Evolutionary conservation across 768 basidiomycete species (phyloP).

Genomic region (Filobasidium floriforme): DNA sequence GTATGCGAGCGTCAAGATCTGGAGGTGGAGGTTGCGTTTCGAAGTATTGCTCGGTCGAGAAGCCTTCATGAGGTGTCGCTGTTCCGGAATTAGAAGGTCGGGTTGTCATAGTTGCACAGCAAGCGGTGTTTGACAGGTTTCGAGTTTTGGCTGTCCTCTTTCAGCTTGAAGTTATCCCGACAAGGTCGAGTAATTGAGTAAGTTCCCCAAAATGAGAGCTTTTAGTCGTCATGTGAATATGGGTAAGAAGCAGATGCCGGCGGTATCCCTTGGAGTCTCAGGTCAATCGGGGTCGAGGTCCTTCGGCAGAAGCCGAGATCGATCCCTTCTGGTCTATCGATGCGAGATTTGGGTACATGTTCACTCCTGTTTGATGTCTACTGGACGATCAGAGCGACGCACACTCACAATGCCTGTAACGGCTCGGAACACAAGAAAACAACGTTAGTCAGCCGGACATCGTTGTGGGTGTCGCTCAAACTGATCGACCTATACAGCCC

Average conservation of each 20-base stretch:
- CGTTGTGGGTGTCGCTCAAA: neutral
- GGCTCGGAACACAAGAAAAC: neutral
- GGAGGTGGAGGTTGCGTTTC: slow-evolving; percentile 73
- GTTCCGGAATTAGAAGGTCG: neutral
- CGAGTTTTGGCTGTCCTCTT: too few relatives aligned
- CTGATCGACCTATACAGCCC: neutral
- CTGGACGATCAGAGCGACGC: neutral
- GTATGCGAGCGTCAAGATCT: slow-evolving; percentile 62
- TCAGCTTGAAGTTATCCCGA: too few relatives aligned
- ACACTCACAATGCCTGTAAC: neutral
- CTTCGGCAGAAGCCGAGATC: too few relatives aligned
- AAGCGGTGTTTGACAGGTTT: neutral
- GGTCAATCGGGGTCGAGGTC: too few relatives aligned
- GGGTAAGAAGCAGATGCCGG: too few relatives aligned
- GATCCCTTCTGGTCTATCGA: too few relatives aligned
- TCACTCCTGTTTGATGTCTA: too few relatives aligned
- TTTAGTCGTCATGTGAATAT: too few relatives aligned
- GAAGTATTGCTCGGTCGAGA: slow-evolving; percentile 80
- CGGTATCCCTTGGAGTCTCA: too few relatives aligned
- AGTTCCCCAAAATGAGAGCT: too few relatives aligned
- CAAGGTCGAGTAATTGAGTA: too few relatives aligned
- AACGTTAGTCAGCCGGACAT: neutral
- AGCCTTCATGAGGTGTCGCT: slow-evolving; percentile 1
- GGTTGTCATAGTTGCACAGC: neutral
- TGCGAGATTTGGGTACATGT: too few relatives aligned